phyloP scores from a whole-genome alignment of 164 flowering plant species.

The Houttuynia cordata region DNA sequence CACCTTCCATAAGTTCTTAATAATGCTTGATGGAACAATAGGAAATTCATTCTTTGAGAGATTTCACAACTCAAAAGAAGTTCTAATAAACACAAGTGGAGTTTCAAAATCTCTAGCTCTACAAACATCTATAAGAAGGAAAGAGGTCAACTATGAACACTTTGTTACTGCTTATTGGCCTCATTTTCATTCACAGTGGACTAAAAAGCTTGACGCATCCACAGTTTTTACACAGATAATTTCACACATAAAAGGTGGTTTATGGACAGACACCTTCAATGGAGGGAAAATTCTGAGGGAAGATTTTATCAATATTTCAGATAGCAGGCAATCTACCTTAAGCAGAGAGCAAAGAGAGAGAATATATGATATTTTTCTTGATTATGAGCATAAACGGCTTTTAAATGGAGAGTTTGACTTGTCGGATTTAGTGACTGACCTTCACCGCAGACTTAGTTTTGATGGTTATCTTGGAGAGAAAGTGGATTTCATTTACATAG shows the following conservation, averaged over 20 bases:
- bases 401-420: constrained; percentile 55
- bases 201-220: constrained; percentile 52
- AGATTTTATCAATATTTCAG: constrained; percentile 37
- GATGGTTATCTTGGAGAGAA: constrained; percentile 29
- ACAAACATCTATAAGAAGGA: constrained; percentile 31
- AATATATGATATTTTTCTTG: constrained; percentile 41
- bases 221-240: constrained; percentile 65
- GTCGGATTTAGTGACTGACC: constrained; percentile 60
- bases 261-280: constrained; percentile 13
- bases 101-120: constrained; percentile 28
- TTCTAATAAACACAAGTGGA: constrained; percentile 8
- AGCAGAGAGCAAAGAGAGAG: constrained; percentile 26
- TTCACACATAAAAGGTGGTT: constrained; percentile 66
- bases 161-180: constrained; percentile 62
- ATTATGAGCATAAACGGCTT: constrained; percentile 51
- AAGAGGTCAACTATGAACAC: constrained; percentile 46
- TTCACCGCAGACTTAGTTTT: constrained; percentile 36
- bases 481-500: constrained; percentile 68
- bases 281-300: constrained; percentile 31
- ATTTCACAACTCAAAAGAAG: constrained; percentile 21
- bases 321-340: constrained; percentile 35
- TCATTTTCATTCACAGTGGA: constrained; percentile 39
- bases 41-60: constrained; percentile 48
- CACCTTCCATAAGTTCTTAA: constrained; percentile 56
- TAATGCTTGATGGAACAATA: constrained; percentile 73